Evolutionary conservation across 495 filamentous ascomycete genomes (phyloP), one percentile per base, ranked within the genome.

Genomic region (Cercophora sp.): DNA sequence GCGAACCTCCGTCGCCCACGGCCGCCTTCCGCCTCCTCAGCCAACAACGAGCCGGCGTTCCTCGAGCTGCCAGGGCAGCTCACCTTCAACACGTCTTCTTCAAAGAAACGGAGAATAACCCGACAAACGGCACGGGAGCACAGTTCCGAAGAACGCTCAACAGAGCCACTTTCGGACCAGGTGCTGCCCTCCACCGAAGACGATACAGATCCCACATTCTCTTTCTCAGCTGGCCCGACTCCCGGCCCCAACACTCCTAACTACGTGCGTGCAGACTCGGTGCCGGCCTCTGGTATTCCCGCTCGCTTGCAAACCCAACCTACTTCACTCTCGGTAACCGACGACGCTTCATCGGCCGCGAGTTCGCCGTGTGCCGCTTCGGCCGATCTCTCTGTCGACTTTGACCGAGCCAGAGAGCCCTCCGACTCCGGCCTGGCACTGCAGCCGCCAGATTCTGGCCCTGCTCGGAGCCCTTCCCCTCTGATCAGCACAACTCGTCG

Each of bases 101-200:
- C 79, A 78, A 94, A 94, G 85, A 90, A 89, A 83, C 81, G 89
- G 70, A 90, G 86, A 80, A 80, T 91, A 71, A 83, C 79, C 61
- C 79, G 79, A 74, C 76, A 76, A 62, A 58, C 67, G 44, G 59
- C 62, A 59, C 64, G 61, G 67, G 58, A 69, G 55, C 64, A 67
- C 23, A 51, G 60, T 26, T 54, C 52, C 18, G 58, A 66, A 37
- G 56, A 66, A 23, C 57, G 62, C 50, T 55, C 66, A 36, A 54
- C 61, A 54, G 52, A 52, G 48, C 60, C 52, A 58, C 57, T 66
- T 40, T 56, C 65, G 40, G 76, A 79, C 51, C 69, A 69, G 55
- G 72, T 73, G 52, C 64, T 81, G 48, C 70, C 68, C 54, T 75
- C 73, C 36, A 75, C 72, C 56, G 74, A 76, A 62, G 68, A 71